Base-by-base conservation (phyloP, 108 stramenopile species). In the Skeletonema grethae region DNA sequence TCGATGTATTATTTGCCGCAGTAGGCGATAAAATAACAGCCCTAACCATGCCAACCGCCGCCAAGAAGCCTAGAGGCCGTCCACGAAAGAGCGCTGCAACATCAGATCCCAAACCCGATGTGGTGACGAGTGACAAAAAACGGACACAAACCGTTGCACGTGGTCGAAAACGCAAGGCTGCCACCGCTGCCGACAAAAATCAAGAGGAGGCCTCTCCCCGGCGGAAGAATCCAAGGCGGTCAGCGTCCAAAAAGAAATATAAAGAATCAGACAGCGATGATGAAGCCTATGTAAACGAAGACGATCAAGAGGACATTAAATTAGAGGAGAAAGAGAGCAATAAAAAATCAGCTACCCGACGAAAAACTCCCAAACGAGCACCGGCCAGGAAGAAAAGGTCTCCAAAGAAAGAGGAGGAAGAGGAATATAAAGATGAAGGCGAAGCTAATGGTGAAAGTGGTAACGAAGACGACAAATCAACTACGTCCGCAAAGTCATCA, bases 331-430 rank as follows among this genome's bases (percentile, higher is more conserved):
- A 43, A 63, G n/a, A 53, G 53, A 66, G 12, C 12, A 56, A 13
- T 6, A 43, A 45, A 62, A 50, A 57, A 70, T 34, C 67, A 67
- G 55, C 67, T 31, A 62, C 31, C 20, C 57, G 11, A 68, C 20
- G 32, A 57, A 36, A 68, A 61, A 61, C 32, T 9, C 13, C 29
- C 38, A 57, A n/a, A 38, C 35, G 31, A 5, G 29, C 62, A 22
- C 9, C 50, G 22, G 7, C 50, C 20, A 53, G 9, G 50, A 53
- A 53, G 22, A 53, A 53, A 22, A 53, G 7, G 50, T 57, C 66
- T 20, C 65, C 10, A 43, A 72, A 29, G 50, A 65, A 53, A 43
- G 41, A n/a, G 41, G 15, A 29, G 32, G 48, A 53, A 11, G 36
- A 38, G 10, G 36, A 38, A 2, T 38, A 38, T 38, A 11, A 38